A percentile compares a stretch with the other conserved stretches of the same genome.
phyloP scores from a whole-genome alignment of 139 green algal genomes.

The Nannochloris sp. region DNA sequence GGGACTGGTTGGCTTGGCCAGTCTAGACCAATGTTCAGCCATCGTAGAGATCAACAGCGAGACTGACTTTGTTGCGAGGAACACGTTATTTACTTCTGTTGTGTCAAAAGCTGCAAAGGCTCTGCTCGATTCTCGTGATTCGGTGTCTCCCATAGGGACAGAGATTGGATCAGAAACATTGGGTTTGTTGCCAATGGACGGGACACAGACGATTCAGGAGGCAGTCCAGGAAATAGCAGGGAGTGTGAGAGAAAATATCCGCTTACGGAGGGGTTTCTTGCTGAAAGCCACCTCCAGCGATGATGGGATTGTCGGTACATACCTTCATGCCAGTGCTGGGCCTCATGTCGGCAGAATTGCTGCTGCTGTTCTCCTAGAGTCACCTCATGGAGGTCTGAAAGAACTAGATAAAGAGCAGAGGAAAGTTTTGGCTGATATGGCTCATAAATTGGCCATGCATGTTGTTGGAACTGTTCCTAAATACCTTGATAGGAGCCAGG shows the following conservation, averaged over 20 bases:
- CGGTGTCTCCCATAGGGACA: no score
- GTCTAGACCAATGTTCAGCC: slow-evolving; percentile 6
- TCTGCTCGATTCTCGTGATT: slow-evolving; percentile 18
- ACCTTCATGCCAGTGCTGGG: slow-evolving; percentile 46
- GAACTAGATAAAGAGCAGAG: not conserved
- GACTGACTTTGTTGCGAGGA: slow-evolving; percentile 89
- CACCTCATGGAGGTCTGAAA: not conserved
- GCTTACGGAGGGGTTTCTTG: slow-evolving; percentile 51
- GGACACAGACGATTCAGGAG: slow-evolving; percentile 27
- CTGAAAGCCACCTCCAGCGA: slow-evolving; percentile 6
- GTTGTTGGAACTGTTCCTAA: slow-evolving; percentile 56
- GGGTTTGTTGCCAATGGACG: slow-evolving; percentile 3
- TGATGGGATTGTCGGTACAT: slow-evolving; percentile 39
- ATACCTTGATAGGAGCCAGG: slow-evolving; percentile 34
- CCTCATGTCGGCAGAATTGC: slow-evolving; percentile 50
- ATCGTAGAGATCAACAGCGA: slow-evolving; percentile 82
- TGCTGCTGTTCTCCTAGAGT: slow-evolving; percentile 30
- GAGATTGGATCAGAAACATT: not conserved
- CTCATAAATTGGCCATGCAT: slow-evolving; percentile 50
- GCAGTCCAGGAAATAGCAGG: slow-evolving; percentile 48
- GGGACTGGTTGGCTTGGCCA: slow-evolving; percentile 68
- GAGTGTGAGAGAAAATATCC: slow-evolving; percentile 71
- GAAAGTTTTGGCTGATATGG: slow-evolving; percentile 25
- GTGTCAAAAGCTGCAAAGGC: slow-evolving; percentile 50
- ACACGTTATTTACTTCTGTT: slow-evolving; percentile 65